Conservation (phyloP, 2,329 filamentous ascomycete genomes). For the Beauveria sp. region DNA sequence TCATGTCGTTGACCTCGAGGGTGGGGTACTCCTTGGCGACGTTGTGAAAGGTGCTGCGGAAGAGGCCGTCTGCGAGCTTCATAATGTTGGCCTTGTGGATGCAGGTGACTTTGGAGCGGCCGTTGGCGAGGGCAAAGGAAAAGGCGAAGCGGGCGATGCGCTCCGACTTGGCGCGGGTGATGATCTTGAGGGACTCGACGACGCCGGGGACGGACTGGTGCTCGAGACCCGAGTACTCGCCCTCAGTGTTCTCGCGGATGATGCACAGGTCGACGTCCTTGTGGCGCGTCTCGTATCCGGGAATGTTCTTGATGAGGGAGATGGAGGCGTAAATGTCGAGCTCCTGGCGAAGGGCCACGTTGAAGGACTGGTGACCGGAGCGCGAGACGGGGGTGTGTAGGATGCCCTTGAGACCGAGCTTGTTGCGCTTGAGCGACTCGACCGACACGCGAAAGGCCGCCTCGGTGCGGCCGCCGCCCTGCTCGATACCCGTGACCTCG, state of each 20-base stretch:
- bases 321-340: conserved; percentile 99
- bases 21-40: conserved; percentile 93
- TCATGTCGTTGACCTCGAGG: conserved; percentile 97
- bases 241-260: conserved; percentile 99
- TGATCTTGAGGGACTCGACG: conserved; percentile 99
- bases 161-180: conserved; percentile 97
- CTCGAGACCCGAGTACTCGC: conserved; percentile 97
- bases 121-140: conserved; percentile 95
- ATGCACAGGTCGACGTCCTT: conserved; percentile 97
- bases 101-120: conserved; percentile 98
- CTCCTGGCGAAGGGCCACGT: conserved; percentile 97
- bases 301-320: conserved; percentile 98
- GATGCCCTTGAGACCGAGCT: conserved; percentile 98
- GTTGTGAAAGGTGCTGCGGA: conserved; percentile 94
- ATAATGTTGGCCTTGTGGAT: conserved; percentile 99
- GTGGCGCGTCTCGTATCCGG: conserved; percentile 95
- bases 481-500: conserved; percentile 85
- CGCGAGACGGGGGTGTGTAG: conserved; percentile 95
- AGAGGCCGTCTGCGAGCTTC: conserved; percentile 98
- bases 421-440: conserved; percentile 93
- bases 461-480: conserved; percentile 80
- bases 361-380: conserved; percentile 98
- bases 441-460: conserved; percentile 94
- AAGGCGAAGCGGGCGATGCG: conserved; percentile 99
- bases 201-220: conserved; percentile 95